phyloP scores from a whole-genome alignment of 1,139 yeast genomes.

The Candida sp. region DNA sequence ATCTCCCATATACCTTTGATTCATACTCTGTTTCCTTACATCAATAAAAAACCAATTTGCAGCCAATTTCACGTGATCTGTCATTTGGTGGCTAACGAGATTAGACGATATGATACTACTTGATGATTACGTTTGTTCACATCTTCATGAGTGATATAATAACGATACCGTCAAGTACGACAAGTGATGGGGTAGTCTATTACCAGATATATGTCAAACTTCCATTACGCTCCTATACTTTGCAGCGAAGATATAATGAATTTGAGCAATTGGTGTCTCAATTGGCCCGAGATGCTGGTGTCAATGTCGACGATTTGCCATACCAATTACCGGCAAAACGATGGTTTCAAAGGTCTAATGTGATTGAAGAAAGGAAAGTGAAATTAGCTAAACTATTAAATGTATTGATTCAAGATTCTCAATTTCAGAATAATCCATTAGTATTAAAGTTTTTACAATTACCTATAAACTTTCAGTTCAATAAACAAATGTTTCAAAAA shows the following conservation, averaged over 20 bases:
- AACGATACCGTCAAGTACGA: slow-evolving; percentile 9
- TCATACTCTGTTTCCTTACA: too few relatives aligned
- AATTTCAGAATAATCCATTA: slow-evolving; percentile 28
- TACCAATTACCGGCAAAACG: slow-evolving; percentile 37
- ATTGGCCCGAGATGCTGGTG: slow-evolving; percentile 30
- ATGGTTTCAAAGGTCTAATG: slow-evolving; percentile 23
- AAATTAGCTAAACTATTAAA: slow-evolving; percentile 48
- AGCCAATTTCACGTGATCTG: background rate
- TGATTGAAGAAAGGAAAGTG: slow-evolving; percentile 43
- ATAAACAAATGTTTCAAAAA: slow-evolving; percentile 6
- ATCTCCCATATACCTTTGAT: too few relatives aligned
- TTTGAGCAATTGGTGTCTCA: slow-evolving; percentile 26
- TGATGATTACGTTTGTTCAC: too few relatives aligned
- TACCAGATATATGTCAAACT: slow-evolving; percentile 29
- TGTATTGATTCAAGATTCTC: slow-evolving; percentile 44
- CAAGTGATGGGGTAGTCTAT: slow-evolving; percentile 21
- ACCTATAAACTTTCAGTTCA: slow-evolving; percentile 31
- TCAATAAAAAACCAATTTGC: too few relatives aligned
- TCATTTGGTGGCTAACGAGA: background rate
- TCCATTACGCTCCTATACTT: slow-evolving; percentile 33
- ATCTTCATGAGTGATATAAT: slow-evolving; percentile 7
- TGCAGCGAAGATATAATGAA: slow-evolving; percentile 35
- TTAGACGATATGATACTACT: background rate
- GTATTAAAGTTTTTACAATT: slow-evolving; percentile 35
- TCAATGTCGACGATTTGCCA: slow-evolving; percentile 35